phyloP scores from a whole-genome alignment of 345 rosid genomes.

The Salix koriyanagi region DNA sequence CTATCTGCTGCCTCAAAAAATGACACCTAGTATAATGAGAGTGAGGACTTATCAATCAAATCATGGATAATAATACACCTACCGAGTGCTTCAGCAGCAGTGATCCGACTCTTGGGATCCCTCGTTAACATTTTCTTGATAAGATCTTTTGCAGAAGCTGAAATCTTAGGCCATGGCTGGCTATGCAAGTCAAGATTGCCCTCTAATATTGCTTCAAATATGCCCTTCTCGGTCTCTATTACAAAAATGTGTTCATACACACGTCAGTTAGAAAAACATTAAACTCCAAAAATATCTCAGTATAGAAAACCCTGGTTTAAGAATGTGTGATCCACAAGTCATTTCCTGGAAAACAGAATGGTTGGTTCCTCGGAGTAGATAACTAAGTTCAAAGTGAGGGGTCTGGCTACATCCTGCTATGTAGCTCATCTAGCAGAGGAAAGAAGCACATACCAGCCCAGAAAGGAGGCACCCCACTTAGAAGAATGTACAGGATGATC shows the following conservation, averaged over 20 bases:
- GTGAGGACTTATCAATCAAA: neutral
- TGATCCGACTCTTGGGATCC: slow-evolving; percentile 25
- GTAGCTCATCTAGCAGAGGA: too few relatives aligned
- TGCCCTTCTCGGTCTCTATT: slow-evolving; percentile 26
- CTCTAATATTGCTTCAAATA: slow-evolving; percentile 19
- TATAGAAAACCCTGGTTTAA: neutral
- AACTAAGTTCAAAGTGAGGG: too few relatives aligned
- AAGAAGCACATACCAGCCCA: slow-evolving; percentile 17
- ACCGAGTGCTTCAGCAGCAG: slow-evolving; percentile 30
- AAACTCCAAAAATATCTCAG: neutral
- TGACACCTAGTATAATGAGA: neutral
- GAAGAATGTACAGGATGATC: slow-evolving; percentile 27
- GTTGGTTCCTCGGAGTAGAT: neutral
- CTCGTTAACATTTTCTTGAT: slow-evolving; percentile 23
- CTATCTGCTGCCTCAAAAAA: neutral
- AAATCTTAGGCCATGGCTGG: slow-evolving; percentile 30
- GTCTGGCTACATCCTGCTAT: too few relatives aligned
- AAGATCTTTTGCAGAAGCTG: slow-evolving; percentile 27
- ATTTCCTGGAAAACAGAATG: neutral
- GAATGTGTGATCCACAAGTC: neutral
- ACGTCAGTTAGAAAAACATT: neutral
- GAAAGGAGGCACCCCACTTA: slow-evolving; percentile 30
- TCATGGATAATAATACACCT: neutral
- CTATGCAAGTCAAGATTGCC: slow-evolving; percentile 19
- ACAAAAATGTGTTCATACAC: neutral